Base-by-base conservation (phyloP, 2,329 filamentous ascomycete genomes). In the Colletotrichum somersetense region DNA sequence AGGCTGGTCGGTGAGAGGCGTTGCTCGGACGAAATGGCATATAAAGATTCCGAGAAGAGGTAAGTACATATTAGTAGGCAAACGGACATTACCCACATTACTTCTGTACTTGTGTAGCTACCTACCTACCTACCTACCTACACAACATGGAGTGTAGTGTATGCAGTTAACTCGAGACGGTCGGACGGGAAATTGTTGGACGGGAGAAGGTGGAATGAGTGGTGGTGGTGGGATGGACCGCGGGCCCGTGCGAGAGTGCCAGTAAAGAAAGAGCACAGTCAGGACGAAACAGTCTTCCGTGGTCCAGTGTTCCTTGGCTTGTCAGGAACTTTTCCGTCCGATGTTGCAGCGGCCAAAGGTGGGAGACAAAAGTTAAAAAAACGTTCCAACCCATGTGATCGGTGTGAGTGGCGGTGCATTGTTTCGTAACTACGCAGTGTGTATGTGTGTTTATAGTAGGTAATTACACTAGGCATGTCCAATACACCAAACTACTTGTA, bases 241-340 rank as follows among this genome's bases (percentile, higher is more conserved):
- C 55, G 66, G 70, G 70, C 61, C 70, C 70, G 70, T 72, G 70
- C 70, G 66, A 56, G n/a, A 61, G 53, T 62, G 59, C 50, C 61
- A 70, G 69, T 48, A 72, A 70, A 70, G 66, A 72, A 72, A 70
- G 66, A 59, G 30, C 57, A 59, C 33, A 33, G 59, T 16, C 16
- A 61, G 38, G n/a, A 46, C 65, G 69, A 72, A 68, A 63, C 65
- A 46, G 46, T 38, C 58, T 72, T 38, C 46, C 48, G 26, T n/a
- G 44, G 42, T 20, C 35, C 48, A 58, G 57, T 44, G 11, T 44
- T 67, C 42, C 35, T 57, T 71, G 44, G 68, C 40, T 52, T 44
- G 20, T 62, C 48, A 57, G 64, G 57, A 30, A 33, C 18, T 23
- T 57, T 71, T 42, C 63, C 63, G 12, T 40, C 55, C 23, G 48